phyloP scores from a whole-genome alignment of 140 eudicot species.

The Flaveria floridana region DNA sequence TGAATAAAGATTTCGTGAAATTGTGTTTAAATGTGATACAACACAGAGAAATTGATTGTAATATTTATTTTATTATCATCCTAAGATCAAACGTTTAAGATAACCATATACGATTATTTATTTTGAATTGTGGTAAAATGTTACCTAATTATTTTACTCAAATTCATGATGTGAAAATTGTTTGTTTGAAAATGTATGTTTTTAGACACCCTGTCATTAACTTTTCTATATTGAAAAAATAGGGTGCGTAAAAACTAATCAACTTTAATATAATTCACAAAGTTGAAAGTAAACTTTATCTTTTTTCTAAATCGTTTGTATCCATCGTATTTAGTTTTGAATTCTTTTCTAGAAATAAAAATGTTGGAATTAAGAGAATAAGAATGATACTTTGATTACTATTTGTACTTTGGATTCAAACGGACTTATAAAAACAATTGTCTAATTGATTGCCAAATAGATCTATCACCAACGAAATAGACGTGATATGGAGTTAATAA shows the following conservation, averaged over 20 bases:
- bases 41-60: too few relatives aligned
- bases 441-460: slow-evolving; percentile 9
- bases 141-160: not conserved
- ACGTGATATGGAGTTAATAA: slow-evolving; percentile 14
- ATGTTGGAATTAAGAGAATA: not conserved
- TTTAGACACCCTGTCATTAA: not conserved
- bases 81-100: too few relatives aligned
- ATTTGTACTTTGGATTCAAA: not conserved
- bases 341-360: not conserved
- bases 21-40: too few relatives aligned
- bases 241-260: too few relatives aligned
- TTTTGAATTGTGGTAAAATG: not conserved
- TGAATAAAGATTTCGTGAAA: too few relatives aligned
- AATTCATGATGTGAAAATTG: not conserved
- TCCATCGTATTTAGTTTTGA: too few relatives aligned
- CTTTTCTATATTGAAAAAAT: too few relatives aligned
- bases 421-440: not conserved
- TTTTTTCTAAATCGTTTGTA: too few relatives aligned
- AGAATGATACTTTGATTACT: not conserved
- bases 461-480: slow-evolving; percentile 23
- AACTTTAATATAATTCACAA: too few relatives aligned
- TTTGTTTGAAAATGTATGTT: not conserved
- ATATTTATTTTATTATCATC: too few relatives aligned
- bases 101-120: too few relatives aligned
- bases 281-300: too few relatives aligned